Evolutionary conservation across 1,139 yeast species (phyloP), one percentile per base, ranked within the genome.

Genomic region (Pichia sp.): DNA sequence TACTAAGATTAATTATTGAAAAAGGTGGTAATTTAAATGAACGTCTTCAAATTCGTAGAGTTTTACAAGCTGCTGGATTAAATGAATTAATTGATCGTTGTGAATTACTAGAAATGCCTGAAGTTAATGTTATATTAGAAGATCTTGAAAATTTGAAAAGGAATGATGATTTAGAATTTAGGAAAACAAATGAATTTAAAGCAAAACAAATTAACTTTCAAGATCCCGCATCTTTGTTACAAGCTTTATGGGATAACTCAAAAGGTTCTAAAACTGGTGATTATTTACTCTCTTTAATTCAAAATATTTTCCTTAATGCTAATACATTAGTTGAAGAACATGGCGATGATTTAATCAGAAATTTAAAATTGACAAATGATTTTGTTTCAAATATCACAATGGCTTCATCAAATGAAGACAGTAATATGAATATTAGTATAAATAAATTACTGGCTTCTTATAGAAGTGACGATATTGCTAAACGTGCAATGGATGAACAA

Each of bases 401-500:
- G 74, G 63, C 68, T 9, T 64, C 73, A 3, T 67, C 80, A 1
- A 84, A 83, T 54, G 82, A 82, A 51, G 87, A 83, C 36, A 74
- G 90, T 8, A 86, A 89, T 6, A 74, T 89, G 56, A 87, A 86
- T 42, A 80, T 87, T 53, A 90, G 96, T 1, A 85, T 92, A 35
- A 94, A 87, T 58, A 72, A 83, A 51, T 71, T 92, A 45, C 74
- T 80, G 50, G 80, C 87, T 43, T 76, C 89, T n/a, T 74, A 90
- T 63, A 82, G 82, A 55, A 87, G 96, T 0, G 98, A 92, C 63
- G 96, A 89, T 50, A 85, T 84, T 63, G 96, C 96, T 23, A 71
- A 85, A 45, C 74, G 82, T 47, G 95, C 96, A 0, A 69, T 84
- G 45, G 65, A 74, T 39, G 97, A 90, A 53, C 81, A 83, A 20